Evolutionary conservation across 2,329 filamentous ascomycete genomes (phyloP).

Genomic region (Cladosporium cucumerinum): DNA sequence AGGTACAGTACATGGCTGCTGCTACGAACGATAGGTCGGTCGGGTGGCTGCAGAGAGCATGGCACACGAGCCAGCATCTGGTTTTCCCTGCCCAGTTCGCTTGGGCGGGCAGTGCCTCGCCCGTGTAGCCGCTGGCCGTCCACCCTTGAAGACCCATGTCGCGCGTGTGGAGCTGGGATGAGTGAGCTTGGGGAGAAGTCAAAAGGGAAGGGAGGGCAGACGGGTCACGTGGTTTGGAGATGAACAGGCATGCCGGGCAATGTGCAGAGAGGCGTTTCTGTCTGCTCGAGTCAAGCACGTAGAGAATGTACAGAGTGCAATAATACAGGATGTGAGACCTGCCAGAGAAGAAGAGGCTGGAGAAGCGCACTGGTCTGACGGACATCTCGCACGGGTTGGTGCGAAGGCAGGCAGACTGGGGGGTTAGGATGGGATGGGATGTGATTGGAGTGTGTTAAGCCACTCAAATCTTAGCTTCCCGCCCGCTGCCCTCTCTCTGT

Average conservation of each 20-base stretch:
- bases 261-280: neutral
- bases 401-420: neutral
- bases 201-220: neutral
- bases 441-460: slow-evolving; percentile 10
- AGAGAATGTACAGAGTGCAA: neutral
- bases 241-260: neutral
- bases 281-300: neutral
- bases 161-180: slow-evolving; percentile 6
- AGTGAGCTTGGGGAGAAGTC: neutral
- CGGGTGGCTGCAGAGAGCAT: slow-evolving; percentile 8
- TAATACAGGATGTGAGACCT: slow-evolving; percentile 1
- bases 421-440: neutral
- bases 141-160: slow-evolving; percentile 6
- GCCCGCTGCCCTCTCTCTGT: neutral
- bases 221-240: neutral
- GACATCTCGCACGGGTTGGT: neutral
- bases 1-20: neutral
- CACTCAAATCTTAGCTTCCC: slow-evolving; percentile 12
- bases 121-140: slow-evolving; percentile 5
- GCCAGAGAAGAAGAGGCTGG: neutral
- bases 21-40: neutral
- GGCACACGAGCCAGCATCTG: neutral
- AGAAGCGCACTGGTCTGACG: neutral
- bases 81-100: neutral
- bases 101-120: slow-evolving; percentile 2